A percentile compares a stretch with the other conserved stretches of the same genome.
Evolutionary conservation across 164 flowering plant species (phyloP).

Genomic region (Vitis riparia): DNA sequence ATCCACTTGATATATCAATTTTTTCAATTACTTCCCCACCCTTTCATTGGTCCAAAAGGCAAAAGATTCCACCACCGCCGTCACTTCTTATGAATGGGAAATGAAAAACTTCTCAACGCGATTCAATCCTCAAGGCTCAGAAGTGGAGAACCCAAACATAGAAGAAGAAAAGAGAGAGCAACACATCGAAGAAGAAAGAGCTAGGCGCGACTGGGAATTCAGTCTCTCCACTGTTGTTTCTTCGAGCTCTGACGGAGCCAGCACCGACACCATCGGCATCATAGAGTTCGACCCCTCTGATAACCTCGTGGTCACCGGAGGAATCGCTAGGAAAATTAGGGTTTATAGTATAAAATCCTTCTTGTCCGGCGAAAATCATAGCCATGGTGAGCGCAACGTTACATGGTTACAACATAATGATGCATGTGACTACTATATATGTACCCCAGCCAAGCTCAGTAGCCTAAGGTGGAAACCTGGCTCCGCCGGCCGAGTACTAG

Average conservation of each 20-base stretch:
- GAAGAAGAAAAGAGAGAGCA: conserved; percentile 13
- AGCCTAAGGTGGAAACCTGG: conserved; percentile 68
- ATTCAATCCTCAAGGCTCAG: background rate
- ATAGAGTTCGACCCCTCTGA: conserved; percentile 60
- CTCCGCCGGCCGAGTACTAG: conserved; percentile 39
- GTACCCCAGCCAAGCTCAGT: conserved; percentile 76
- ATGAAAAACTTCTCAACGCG: conserved; percentile 20
- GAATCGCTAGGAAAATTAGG: conserved; percentile 69
- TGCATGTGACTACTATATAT: conserved; percentile 50
- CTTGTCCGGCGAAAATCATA: conserved; percentile 5
- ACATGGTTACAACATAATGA: conserved; percentile 27
- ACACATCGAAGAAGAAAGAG: conserved; percentile 19
- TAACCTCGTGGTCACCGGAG: conserved; percentile 59
- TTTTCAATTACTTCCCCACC: background rate
- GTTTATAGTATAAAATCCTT: conserved; percentile 33
- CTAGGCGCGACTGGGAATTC: conserved; percentile 65
- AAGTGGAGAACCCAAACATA: background rate
- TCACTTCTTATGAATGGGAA: conserved; percentile 32
- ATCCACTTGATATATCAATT: background rate
- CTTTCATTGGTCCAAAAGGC: conserved; percentile 12
- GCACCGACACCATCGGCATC: conserved; percentile 60
- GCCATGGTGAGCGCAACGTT: background rate
- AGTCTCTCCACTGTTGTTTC: conserved; percentile 45
- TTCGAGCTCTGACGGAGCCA: conserved; percentile 19
- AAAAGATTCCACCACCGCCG: conserved; percentile 5